Evolutionary conservation across 768 basidiomycete species (phyloP).

Genomic region (Boletus vinaceobasis): DNA sequence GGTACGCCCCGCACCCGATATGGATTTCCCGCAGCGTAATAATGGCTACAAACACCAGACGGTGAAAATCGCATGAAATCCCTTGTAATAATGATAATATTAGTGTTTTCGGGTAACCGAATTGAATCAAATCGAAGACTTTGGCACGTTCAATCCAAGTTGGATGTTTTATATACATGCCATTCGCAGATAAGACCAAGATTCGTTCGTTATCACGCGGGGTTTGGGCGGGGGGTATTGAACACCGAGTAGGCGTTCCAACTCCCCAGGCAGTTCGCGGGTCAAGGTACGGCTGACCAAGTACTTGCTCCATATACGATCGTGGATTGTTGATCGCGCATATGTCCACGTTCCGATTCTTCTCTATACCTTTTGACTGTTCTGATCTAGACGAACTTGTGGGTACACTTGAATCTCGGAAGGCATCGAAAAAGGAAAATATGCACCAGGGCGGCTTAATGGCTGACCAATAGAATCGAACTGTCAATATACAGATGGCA

Average conservation of each 20-base stretch:
- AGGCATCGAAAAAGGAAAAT: neutral
- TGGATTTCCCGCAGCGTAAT: neutral
- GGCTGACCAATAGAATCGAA: neutral
- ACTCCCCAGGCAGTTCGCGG: neutral
- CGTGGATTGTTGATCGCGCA: neutral
- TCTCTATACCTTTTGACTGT: too few species aligned
- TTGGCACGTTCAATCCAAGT: neutral
- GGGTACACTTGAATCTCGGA: neutral
- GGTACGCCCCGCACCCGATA: conserved; percentile 31
- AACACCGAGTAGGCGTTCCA: neutral
- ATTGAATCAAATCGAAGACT: neutral
- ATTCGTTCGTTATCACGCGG: neutral
- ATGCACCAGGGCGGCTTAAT: neutral
- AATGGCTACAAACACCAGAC: conserved; percentile 28
- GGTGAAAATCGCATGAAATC: conserved; percentile 39
- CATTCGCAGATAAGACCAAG: neutral
- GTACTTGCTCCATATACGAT: neutral
- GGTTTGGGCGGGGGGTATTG: too few species aligned
- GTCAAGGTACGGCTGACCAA: neutral
- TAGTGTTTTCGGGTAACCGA: neutral
- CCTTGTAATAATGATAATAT: neutral
- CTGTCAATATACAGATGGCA: neutral
- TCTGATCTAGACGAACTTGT: neutral
- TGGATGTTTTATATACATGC: neutral
- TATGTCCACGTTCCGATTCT: neutral